These are phyloP conservation scores for Ampelocalamus luodianensis DNA, from an alignment of 176 grass and related monocot genomes.

Conservation along the genomic window DNA sequence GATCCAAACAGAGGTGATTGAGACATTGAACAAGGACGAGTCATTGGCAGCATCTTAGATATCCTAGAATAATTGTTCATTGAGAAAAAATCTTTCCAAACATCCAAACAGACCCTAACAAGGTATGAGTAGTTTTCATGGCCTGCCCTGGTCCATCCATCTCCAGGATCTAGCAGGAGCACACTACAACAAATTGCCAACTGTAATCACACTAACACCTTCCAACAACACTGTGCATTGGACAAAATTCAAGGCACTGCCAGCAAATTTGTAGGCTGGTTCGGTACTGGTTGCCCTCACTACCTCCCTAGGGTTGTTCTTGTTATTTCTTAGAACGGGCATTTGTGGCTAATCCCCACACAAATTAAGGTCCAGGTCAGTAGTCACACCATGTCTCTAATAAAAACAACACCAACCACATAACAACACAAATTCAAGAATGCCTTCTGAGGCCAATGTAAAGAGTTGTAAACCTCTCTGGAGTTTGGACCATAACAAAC, in stretches of 20 bases:
- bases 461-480: background rate
- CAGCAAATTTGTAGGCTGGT: background rate
- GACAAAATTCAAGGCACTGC: background rate
- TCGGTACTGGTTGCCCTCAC: background rate
- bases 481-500: background rate
- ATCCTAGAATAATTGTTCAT: background rate
- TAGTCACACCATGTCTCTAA: background rate
- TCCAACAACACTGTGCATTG: background rate
- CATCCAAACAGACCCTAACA: background rate
- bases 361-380: background rate
- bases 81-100: background rate
- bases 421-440: background rate
- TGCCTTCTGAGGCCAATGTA: background rate
- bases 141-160: background rate
- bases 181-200: background rate
- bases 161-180: background rate
- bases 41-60: background rate
- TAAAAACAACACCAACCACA: background rate
- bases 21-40: background rate
- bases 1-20: slow-evolving; percentile 1
- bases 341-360: background rate
- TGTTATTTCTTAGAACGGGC: background rate
- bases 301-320: background rate
- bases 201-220: slow-evolving; percentile 1
- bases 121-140: background rate